phyloP scores from a whole-genome alignment of 2,329 filamentous ascomycete genomes.

The Cordyceps tenuipes region DNA sequence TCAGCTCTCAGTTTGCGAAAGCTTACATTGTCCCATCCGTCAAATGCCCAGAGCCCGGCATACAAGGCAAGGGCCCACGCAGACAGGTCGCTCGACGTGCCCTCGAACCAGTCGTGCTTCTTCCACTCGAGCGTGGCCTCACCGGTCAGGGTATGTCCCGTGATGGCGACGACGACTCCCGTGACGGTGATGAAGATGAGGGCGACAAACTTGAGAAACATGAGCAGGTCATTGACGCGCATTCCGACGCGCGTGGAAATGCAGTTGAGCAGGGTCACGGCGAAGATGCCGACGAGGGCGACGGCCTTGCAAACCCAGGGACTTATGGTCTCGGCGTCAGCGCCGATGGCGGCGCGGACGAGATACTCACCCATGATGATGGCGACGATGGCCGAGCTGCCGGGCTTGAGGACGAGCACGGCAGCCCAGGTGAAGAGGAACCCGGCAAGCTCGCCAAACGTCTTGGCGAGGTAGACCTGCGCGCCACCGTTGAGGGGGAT shows the following conservation, averaged over 20 bases:
- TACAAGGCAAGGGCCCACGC: conserved; percentile 93
- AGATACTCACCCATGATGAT: conserved; percentile 98
- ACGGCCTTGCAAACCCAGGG: conserved; percentile 88
- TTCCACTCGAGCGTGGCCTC: conserved; percentile 80
- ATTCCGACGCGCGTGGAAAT: conserved; percentile 84
- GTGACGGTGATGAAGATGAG: conserved; percentile 78
- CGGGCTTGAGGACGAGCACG: conserved; percentile 87
- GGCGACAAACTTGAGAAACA: conserved; percentile 94
- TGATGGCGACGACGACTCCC: conserved; percentile 81
- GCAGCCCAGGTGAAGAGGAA: conserved; percentile 97
- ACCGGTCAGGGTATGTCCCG: conserved; percentile 71
- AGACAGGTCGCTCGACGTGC: conserved; percentile 69
- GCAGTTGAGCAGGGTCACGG: conserved; percentile 81
- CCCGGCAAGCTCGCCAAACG: conserved; percentile 85
- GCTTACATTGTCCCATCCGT: conserved; percentile 96
- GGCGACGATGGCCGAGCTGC: conserved; percentile 84
- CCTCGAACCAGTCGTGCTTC: conserved; percentile 76
- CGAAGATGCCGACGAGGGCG: conserved; percentile 64
- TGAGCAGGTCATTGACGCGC: conserved; percentile 80
- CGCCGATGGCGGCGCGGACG: conserved; percentile 77
- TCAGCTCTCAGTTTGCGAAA: neutral
- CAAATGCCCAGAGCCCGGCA: conserved; percentile 93
- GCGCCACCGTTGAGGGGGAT: conserved; percentile 93
- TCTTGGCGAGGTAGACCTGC: conserved; percentile 91
- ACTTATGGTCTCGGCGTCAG: conserved; percentile 73